Base-by-base conservation (phyloP, 2,329 filamentous ascomycete species). In the Penicillium occitanis region DNA sequence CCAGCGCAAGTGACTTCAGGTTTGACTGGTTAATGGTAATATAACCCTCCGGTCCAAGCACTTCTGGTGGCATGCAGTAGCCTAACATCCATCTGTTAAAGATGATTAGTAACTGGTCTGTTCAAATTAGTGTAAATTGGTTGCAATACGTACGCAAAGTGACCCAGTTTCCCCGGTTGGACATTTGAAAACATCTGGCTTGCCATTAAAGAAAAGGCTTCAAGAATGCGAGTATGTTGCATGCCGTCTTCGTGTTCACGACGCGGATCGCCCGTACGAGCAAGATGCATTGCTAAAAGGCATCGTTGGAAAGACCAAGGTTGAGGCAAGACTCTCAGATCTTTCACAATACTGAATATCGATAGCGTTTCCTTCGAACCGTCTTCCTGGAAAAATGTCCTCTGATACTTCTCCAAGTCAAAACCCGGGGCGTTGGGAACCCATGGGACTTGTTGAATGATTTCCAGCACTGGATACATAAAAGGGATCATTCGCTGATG, bases 401-500 rank as follows among this genome's bases (percentile, higher is more conserved):
- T 25, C 13, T 19, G 11, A 7, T 37, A 40, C 11, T 57, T 13
- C n/a, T 37, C n/a, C 30, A 22, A 25, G n/a, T 22, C 25, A 17
- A 30, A 14, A 28, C 13, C 46, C 11, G 28, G 13, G 22, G 11
- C 7, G 19, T 14, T 5, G 14, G 8, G 3, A 8, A 19, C 44
- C 44, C 7, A 22, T 22, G 48, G 48, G 13, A 17, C 30, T 37
- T 35, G 7, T 19, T n/a, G 5, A n/a, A n/a, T 10, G 8, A 57
- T 14, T 14, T 13, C 19, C n/a, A 57, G 2, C 33, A 14, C 6
- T 17, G 2, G 5, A 40, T 57, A 57, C 11, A 57, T 19, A 17
- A 57, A 57, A 8, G 53, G 53, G n/a, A 40, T 25, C 53, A 57
- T 57, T 14, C 53, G 53, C 22, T 57, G 33, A 19, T 57, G 53